Conservation (phyloP, 352 stramenopile species). For the Thraustotheca clavata region DNA sequence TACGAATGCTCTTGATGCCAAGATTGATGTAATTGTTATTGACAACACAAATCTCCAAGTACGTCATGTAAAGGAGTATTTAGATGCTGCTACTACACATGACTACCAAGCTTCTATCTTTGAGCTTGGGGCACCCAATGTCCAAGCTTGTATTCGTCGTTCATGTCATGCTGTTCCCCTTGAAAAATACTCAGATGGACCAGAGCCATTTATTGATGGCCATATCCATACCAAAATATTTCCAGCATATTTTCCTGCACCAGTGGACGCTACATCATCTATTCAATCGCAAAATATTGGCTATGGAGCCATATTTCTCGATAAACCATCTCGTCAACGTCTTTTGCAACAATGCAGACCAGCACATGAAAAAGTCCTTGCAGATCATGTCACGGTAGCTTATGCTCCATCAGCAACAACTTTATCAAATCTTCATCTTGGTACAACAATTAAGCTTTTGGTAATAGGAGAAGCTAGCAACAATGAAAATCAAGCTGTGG, state of each 20-base stretch:
- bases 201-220: not conserved
- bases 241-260: not conserved
- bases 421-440: not conserved
- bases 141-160: not conserved
- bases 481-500: not conserved
- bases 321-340: not conserved
- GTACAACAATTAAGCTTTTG: not conserved
- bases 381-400: constrained; percentile 12
- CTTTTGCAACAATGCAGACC: not conserved
- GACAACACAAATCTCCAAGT: constrained; percentile 19
- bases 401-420: not conserved
- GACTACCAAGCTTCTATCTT: not conserved
- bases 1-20: not conserved
- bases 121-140: not conserved
- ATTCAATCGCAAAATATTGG: not conserved
- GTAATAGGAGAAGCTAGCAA: not conserved
- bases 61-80: not conserved
- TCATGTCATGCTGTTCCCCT: constrained; percentile 6
- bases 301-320: constrained; percentile 9
- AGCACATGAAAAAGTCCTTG: not conserved
- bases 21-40: constrained; percentile 7
- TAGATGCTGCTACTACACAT: not conserved
- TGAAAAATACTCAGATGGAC: not conserved
- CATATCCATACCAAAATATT: not conserved
- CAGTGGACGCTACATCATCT: not conserved